phyloP scores from a whole-genome alignment of 805 yeast species.

The Hanseniaspora thailandica region DNA sequence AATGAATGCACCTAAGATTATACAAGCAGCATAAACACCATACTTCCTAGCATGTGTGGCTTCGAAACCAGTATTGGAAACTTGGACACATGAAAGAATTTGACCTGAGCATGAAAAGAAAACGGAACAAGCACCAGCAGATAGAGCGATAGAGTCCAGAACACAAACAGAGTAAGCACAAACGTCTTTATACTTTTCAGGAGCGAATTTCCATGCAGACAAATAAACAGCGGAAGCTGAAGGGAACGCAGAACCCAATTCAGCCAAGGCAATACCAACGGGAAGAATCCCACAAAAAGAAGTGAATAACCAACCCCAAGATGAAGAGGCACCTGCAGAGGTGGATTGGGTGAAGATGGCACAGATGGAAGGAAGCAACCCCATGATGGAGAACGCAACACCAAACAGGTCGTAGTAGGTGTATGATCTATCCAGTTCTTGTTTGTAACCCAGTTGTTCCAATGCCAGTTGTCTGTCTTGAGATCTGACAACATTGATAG shows the following conservation, averaged over 20 bases:
- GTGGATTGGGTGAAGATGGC: conserved; percentile 44
- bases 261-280: conserved; percentile 55
- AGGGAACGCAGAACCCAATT: conserved; percentile 57
- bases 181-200: conserved; percentile 39
- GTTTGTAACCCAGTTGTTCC: conserved; percentile 51
- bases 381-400: conserved; percentile 63
- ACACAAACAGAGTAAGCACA: conserved; percentile 55
- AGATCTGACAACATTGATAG: conserved; percentile 14
- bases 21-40: conserved; percentile 56
- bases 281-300: conserved; percentile 40
- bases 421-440: conserved; percentile 51
- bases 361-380: conserved; percentile 52
- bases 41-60: conserved; percentile 45
- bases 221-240: conserved; percentile 66
- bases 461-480: conserved; percentile 16
- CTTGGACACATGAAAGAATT: conserved; percentile 43
- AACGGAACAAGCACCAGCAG: conserved; percentile 56
- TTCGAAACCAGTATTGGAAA: conserved; percentile 41
- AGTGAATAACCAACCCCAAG: conserved; percentile 66
- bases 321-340: conserved; percentile 46
- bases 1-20: conserved; percentile 39
- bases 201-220: conserved; percentile 60
- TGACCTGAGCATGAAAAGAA: conserved; percentile 58
- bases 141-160: conserved; percentile 54
- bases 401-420: conserved; percentile 56